phyloP scores from a whole-genome alignment of 352 stramenopile genomes.

The Elongisporangium anandrum region DNA sequence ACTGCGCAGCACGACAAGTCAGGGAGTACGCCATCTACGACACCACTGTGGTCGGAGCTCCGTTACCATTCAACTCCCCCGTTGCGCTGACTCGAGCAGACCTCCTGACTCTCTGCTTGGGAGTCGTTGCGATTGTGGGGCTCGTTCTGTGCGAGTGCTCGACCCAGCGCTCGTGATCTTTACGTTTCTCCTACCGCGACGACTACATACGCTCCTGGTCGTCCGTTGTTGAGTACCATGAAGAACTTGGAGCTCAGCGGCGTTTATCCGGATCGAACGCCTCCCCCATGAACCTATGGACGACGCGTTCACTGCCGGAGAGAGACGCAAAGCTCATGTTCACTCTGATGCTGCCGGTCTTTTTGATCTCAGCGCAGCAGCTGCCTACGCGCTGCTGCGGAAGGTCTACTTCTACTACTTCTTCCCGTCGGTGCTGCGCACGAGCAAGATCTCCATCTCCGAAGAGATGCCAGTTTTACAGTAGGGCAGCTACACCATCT shows the following conservation, averaged over 20 bases:
- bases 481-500: slow-evolving; percentile 9
- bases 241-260: background rate
- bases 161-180: slow-evolving; percentile 12
- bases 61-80: background rate
- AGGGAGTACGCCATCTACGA: slow-evolving; percentile 14
- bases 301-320: slow-evolving; percentile 4
- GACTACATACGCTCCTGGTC: background rate
- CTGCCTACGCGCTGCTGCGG: background rate
- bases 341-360: background rate
- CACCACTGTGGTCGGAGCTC: slow-evolving; percentile 5
- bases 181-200: background rate
- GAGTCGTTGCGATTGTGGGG: slow-evolving; percentile 15
- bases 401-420: background rate
- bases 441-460: background rate
- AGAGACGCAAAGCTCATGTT: background rate
- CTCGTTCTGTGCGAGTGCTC: slow-evolving; percentile 17
- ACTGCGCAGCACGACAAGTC: slow-evolving; percentile 18
- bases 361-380: background rate
- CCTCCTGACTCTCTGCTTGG: slow-evolving; percentile 29
- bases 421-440: background rate
- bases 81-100: slow-evolving; percentile 10
- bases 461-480: background rate
- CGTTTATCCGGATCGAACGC: background rate
- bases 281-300: background rate
- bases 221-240: too few relatives aligned